These are phyloP conservation scores for Plenodomus lindquistii DNA, from an alignment of 2,329 filamentous ascomycete species.

Conservation along the genomic window DNA sequence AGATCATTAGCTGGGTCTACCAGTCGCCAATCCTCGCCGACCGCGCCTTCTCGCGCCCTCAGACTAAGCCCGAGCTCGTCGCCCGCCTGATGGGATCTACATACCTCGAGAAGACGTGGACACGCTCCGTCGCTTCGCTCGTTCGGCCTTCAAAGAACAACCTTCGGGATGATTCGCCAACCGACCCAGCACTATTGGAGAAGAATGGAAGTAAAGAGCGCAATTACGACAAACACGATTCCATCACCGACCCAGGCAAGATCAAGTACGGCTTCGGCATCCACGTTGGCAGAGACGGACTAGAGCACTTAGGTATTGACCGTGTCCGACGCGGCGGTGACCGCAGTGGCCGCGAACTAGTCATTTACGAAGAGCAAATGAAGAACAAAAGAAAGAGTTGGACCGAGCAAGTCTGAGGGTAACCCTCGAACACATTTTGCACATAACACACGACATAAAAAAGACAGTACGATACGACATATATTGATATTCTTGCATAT, in stretches of 20 bases:
- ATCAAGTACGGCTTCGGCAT: constrained; percentile 61
- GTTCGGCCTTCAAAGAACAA: constrained; percentile 35
- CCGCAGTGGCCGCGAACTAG: constrained; percentile 37
- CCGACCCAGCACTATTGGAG: constrained; percentile 19
- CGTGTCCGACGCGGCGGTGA: constrained; percentile 50
- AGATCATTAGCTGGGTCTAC: constrained; percentile 76
- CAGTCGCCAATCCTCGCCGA: constrained; percentile 73
- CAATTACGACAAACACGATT: constrained; percentile 32
- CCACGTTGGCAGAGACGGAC: constrained; percentile 61
- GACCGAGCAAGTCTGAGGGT: constrained; percentile 11
- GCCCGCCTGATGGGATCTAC: constrained; percentile 65
- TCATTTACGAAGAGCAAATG: constrained; percentile 43
- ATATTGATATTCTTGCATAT: not conserved
- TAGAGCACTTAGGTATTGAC: constrained; percentile 64
- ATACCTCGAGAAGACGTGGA: constrained; percentile 50
- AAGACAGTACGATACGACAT: too few relatives aligned
- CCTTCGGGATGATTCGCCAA: constrained; percentile 26
- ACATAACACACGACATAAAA: not conserved
- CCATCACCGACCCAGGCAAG: constrained; percentile 33
- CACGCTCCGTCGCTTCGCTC: constrained; percentile 31
- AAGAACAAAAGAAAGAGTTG: constrained; percentile 32
- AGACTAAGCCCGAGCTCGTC: constrained; percentile 69
- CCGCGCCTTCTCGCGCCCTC: constrained; percentile 70
- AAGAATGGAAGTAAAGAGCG: constrained; percentile 18
- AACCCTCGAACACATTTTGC: too few relatives aligned